Evolutionary conservation across 1,139 yeast species (phyloP), one percentile per base, ranked within the genome.

Genomic region (Yamadazyma aaseri): DNA sequence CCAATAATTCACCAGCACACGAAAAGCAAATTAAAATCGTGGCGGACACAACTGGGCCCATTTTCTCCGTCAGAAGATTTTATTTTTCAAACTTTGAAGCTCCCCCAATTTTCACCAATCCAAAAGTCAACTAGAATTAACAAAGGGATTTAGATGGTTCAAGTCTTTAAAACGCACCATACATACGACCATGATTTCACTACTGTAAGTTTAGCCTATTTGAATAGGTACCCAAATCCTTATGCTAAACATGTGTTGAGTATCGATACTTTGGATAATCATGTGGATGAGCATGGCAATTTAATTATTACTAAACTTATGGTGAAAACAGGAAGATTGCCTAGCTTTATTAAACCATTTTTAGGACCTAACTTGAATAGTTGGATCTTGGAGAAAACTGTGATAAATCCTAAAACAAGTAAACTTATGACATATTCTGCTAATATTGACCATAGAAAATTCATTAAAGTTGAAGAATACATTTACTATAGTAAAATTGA

Each of bases 151-250:
- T 22, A 7, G 32, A 84, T 85, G 94, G 94, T 84, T 21, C 75
- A 81, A 34, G 73, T 79, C 58, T 79, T 76, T 55, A 74, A 74
- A 46, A 76, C 69, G 42, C 53, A 67, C 12, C 83, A 80, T 53
- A 56, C 63, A 17, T 85, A 69, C 55, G 62, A 73, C 35, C 79
- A 79, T 55, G 81, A 81, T 49, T 89, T 89, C 53, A 71, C 71
- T 33, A 83, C 92, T 1, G 87, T 85, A 15, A 72, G 90, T 4
- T 65, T 81, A 34, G 95, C 96, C 1, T 83, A 82, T 55, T 80
- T 86, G 58, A 86, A 86, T 60, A 67, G 94, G 48, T 87, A 86
- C 53, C 96, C 96, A 2, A 87, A 87, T 52, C 98, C 98, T 3
- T 89, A 73, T 53, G 83, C 97, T 25, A 65, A 78, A n/a, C 97